These are phyloP conservation scores for Neonectria faginata DNA, from an alignment of 2,329 filamentous ascomycete species.

Conservation along the genomic window DNA sequence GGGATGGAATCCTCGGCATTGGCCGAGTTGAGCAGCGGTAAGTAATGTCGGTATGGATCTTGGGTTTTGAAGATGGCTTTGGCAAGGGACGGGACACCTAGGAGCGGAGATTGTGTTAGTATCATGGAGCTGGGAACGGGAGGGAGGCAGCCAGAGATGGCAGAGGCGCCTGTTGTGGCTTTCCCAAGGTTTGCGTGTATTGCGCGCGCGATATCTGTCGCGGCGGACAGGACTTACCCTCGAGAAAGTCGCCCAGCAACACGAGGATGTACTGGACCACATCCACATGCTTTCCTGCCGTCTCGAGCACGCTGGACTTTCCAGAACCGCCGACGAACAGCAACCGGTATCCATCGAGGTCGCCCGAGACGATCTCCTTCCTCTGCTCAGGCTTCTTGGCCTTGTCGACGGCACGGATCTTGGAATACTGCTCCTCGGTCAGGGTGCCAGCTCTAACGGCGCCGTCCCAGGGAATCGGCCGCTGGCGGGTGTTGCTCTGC, in stretches of 20 bases:
- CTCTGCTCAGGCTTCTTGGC: constrained; percentile 87
- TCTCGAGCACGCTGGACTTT: constrained; percentile 79
- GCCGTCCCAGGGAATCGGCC: constrained; percentile 97
- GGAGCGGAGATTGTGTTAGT: constrained; percentile 37
- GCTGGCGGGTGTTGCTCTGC: constrained; percentile 95
- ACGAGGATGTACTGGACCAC: constrained; percentile 97
- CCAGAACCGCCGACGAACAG: constrained; percentile 84
- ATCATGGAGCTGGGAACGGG: constrained; percentile 13
- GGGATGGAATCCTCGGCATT: constrained; percentile 82
- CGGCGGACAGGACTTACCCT: constrained; percentile 67
- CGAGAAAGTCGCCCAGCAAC: constrained; percentile 85
- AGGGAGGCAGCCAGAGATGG: constrained; percentile 25
- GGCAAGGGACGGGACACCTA: constrained; percentile 84
- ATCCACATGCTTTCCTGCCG: constrained; percentile 85
- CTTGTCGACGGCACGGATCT: constrained; percentile 97
- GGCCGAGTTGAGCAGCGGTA: constrained; percentile 87
- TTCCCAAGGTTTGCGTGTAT: constrained; percentile 5
- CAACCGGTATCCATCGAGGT: constrained; percentile 82
- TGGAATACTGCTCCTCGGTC: constrained; percentile 91
- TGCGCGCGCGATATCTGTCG: constrained; percentile 6
- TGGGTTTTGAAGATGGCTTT: constrained; percentile 79
- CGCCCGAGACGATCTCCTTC: constrained; percentile 81
- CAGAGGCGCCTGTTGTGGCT: background rate
- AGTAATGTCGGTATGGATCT: constrained; percentile 84
- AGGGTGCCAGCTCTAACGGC: constrained; percentile 93